These are phyloP conservation scores for Suillus spraguei DNA, from an alignment of 768 basidiomycete genomes.

Conservation along the genomic window DNA sequence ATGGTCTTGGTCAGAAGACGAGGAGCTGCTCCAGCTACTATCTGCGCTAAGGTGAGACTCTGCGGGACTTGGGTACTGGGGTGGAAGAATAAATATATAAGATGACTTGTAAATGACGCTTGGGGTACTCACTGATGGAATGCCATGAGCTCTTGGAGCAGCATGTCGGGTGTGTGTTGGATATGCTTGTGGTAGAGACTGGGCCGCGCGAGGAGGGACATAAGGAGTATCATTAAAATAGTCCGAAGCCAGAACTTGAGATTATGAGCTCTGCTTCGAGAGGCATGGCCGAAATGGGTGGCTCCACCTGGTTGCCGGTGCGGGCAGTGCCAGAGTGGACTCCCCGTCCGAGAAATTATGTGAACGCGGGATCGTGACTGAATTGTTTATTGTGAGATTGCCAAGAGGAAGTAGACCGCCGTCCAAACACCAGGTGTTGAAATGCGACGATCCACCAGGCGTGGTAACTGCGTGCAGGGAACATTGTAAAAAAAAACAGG, in stretches of 20 bases:
- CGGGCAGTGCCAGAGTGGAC: conserved; percentile 21
- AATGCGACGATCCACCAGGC: conserved; percentile 24
- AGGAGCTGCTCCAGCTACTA: conserved; percentile 30
- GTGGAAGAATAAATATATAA: conserved; percentile 11
- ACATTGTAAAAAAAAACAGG: conserved; percentile 31
- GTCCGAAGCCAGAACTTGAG: conserved; percentile 20
- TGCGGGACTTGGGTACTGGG: conserved; percentile 28
- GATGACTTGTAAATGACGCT: background rate
- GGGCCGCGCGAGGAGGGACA: conserved; percentile 28
- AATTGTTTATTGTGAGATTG: conserved; percentile 18
- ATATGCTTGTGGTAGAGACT: conserved; percentile 21
- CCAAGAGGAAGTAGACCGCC: conserved; percentile 13
- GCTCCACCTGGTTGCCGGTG: conserved; percentile 17
- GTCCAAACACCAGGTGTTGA: conserved; percentile 17
- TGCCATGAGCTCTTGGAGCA: conserved; percentile 11
- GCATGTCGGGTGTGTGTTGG: conserved; percentile 19
- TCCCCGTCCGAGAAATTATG: conserved; percentile 21
- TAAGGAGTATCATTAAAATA: conserved; percentile 33
- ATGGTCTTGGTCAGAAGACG: conserved; percentile 22
- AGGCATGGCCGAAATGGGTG: conserved; percentile 16
- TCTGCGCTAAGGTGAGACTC: conserved; percentile 26
- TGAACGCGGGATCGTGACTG: conserved; percentile 17
- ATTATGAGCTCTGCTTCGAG: conserved; percentile 19
- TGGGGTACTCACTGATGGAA: conserved; percentile 19
- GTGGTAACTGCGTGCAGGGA: conserved; percentile 25